A percentile compares a stretch with the other conserved stretches of the same genome.
phyloP scores from a whole-genome alignment of 2,329 filamentous ascomycete species.

The Colletotrichum lentis region DNA sequence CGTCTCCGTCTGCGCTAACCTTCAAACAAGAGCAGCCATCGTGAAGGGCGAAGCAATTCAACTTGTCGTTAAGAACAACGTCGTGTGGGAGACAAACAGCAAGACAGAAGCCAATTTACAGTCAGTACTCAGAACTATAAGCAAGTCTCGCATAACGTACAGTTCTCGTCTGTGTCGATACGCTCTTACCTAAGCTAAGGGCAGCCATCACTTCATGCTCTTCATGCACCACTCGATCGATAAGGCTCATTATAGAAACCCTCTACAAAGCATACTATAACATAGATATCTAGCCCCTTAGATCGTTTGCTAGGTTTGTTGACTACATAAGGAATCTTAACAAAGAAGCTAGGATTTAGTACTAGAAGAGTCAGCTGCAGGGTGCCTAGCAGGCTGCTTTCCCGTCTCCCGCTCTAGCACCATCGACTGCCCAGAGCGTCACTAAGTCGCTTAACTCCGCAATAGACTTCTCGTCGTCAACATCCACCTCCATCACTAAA shows the following conservation, averaged over 20 bases:
- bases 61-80: background rate
- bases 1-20: conserved; percentile 12
- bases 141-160: background rate
- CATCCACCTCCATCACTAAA: conserved; percentile 5
- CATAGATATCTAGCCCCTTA: background rate
- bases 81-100: background rate
- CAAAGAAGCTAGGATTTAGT: conserved; percentile 9
- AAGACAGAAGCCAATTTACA: background rate
- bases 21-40: conserved; percentile 25
- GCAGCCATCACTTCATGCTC: conserved; percentile 1
- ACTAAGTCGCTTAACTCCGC: conserved; percentile 1
- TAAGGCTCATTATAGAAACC: conserved; percentile 8
- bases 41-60: conserved; percentile 21
- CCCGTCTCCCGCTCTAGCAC: conserved; percentile 8
- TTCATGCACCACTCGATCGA: conserved; percentile 26
- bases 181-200: conserved; percentile 6
- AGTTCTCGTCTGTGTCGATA: conserved; percentile 9
- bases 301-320: conserved; percentile 32
- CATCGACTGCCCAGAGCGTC: background rate
- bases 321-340: conserved; percentile 21
- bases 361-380: conserved; percentile 35
- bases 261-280: conserved; percentile 25
- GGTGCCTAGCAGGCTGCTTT: conserved; percentile 31
- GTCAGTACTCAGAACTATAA: background rate
- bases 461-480: conserved; percentile 4